phyloP scores from a whole-genome alignment of 805 yeast genomes.

The Metschnikowia noctiluminum region DNA sequence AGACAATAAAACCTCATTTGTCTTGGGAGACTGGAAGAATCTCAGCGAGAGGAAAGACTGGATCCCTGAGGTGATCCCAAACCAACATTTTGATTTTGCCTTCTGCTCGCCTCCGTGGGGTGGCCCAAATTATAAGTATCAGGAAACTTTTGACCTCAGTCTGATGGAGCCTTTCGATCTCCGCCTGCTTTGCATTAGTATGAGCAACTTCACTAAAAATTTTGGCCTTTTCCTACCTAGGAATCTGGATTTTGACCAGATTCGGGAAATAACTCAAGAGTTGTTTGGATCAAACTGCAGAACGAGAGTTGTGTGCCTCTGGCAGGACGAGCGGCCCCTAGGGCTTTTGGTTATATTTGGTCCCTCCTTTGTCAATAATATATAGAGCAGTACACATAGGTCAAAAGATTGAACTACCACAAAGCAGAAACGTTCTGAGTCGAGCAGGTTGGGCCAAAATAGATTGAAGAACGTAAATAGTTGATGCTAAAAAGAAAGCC shows the following conservation, averaged over 20 bases:
- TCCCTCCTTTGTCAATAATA: not conserved
- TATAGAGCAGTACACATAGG: no score
- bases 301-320: constrained; percentile 16
- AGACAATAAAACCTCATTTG: constrained; percentile 46
- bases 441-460: no score
- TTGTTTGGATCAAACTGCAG: constrained; percentile 20
- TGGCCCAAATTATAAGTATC: constrained; percentile 57
- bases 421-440: no score
- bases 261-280: constrained; percentile 44
- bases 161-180: constrained; percentile 47
- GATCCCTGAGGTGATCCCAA: constrained; percentile 29
- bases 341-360: constrained; percentile 18
- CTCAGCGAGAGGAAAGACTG: constrained; percentile 25
- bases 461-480: no score
- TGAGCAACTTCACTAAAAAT: constrained; percentile 41
- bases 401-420: no score
- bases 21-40: constrained; percentile 48
- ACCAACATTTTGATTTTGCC: constrained; percentile 44
- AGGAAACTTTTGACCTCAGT: constrained; percentile 42
- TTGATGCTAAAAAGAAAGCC: no score
- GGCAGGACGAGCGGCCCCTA: constrained; percentile 15
- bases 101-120: constrained; percentile 92
- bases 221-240: constrained; percentile 64
- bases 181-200: constrained; percentile 40
- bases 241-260: constrained; percentile 52